Percentiles rank a stretch among this genome's conserved stretches.
These are phyloP conservation scores for Polyporus tsugae DNA, from an alignment of 1,284 basidiomycete genomes.

Conservation along the genomic window DNA sequence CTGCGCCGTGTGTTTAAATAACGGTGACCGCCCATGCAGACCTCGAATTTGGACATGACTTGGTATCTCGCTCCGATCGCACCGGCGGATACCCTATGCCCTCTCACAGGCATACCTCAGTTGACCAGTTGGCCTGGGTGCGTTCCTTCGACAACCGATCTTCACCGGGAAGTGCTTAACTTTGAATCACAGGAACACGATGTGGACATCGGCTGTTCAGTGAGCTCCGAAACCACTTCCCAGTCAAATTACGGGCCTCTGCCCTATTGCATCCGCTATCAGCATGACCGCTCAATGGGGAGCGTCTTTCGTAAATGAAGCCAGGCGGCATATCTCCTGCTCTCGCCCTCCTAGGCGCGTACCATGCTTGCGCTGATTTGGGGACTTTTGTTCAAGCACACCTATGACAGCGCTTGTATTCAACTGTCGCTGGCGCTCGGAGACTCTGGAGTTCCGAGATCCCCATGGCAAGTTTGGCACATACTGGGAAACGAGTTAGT, in stretches of 20 bases:
- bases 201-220: not conserved
- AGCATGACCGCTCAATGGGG: not conserved
- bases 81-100: not conserved
- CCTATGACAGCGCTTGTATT: not conserved
- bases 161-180: not conserved
- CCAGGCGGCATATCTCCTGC: not conserved
- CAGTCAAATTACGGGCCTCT: not conserved
- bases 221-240: not conserved
- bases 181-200: not conserved
- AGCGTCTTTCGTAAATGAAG: not conserved
- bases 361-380: not conserved
- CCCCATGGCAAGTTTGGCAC: not conserved
- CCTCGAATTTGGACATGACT: not conserved
- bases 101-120: not conserved
- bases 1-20: not conserved
- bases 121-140: not conserved
- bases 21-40: not conserved
- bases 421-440: not conserved
- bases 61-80: not conserved
- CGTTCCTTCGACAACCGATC: not conserved
- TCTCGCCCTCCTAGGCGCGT: not conserved
- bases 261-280: constrained; percentile 1
- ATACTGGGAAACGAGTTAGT: not conserved
- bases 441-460: not conserved
- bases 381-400: not conserved